Conservation (phyloP, 306 rosid genomes). For the Hippophae rhamnoides region DNA sequence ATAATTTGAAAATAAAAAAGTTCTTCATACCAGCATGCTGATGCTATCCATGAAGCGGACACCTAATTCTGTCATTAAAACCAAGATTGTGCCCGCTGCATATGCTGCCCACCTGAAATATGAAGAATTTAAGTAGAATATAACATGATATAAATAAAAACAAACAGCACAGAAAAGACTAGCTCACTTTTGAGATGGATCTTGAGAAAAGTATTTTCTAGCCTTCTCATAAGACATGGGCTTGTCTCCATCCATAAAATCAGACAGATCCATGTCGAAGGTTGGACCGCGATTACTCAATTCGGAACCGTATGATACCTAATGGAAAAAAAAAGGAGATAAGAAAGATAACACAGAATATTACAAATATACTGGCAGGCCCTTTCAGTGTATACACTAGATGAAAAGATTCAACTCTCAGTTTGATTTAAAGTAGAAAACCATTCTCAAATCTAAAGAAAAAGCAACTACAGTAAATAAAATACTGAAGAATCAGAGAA, state of each 20-base stretch:
- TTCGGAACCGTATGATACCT: conserved; percentile 96
- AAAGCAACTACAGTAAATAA: too few species aligned
- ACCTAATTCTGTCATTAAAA: conserved; percentile 78
- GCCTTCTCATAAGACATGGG: conserved; percentile 76
- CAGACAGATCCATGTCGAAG: conserved; percentile 88
- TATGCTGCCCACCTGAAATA: conserved; percentile 86
- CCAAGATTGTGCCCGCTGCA: conserved; percentile 78
- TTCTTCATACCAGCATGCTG: conserved; percentile 61
- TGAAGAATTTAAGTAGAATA: conserved; percentile 15
- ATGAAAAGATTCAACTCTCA: too few species aligned
- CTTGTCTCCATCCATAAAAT: conserved; percentile 68
- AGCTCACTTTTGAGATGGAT: conserved; percentile 84
- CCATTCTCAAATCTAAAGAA: too few species aligned
- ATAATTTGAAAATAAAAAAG: conserved; percentile 3
- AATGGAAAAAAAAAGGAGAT: conserved; percentile 22
- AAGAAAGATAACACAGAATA: conserved; percentile 4
- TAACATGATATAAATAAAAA: conserved; percentile 6
- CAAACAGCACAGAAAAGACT: conserved; percentile 2
- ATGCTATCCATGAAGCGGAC: conserved; percentile 71
- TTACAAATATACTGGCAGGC: not conserved
- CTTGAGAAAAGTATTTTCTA: conserved; percentile 65
- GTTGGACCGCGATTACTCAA: conserved; percentile 88
- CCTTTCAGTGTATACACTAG: not conserved
- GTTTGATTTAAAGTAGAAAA: too few species aligned
- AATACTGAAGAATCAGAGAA: too few species aligned